phyloP scores from a whole-genome alignment of 768 basidiomycete species.

The Lyophyllum shimeji region DNA sequence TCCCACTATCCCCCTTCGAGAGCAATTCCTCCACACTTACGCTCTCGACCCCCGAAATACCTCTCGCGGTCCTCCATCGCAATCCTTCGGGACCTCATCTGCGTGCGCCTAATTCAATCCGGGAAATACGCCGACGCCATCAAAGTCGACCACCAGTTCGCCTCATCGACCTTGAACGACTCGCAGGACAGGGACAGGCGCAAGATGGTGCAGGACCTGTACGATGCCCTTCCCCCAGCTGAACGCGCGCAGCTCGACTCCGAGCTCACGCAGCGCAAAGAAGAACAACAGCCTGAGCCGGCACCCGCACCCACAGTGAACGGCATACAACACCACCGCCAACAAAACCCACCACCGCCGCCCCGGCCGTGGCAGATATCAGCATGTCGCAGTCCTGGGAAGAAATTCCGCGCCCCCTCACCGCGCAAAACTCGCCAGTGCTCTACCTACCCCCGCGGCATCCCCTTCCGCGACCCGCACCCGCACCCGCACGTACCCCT shows the following conservation, averaged over 20 bases:
- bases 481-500: background rate
- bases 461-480: background rate
- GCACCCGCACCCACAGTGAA: background rate
- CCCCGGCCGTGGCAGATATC: conserved; percentile 13
- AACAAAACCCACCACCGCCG: conserved; percentile 2
- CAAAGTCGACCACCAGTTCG: conserved; percentile 68
- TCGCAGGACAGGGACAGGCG: conserved; percentile 51
- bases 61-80: conserved; percentile 51
- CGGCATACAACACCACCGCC: too few relatives aligned
- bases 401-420: conserved; percentile 34
- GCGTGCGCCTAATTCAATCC: conserved; percentile 71
- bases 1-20: conserved; percentile 70
- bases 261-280: conserved; percentile 42
- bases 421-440: conserved; percentile 10
- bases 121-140: conserved; percentile 74
- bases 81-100: conserved; percentile 74
- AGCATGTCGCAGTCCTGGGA: conserved; percentile 66
- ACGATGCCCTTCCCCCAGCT: conserved; percentile 56
- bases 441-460: background rate
- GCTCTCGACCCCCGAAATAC: conserved; percentile 55
- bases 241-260: conserved; percentile 65
- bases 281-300: conserved; percentile 2
- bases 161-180: conserved; percentile 39
- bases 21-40: conserved; percentile 52
- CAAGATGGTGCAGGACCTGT: conserved; percentile 70